Base-by-base conservation (phyloP, 345 rosid species). In the Abelmoschus esculentus region DNA sequence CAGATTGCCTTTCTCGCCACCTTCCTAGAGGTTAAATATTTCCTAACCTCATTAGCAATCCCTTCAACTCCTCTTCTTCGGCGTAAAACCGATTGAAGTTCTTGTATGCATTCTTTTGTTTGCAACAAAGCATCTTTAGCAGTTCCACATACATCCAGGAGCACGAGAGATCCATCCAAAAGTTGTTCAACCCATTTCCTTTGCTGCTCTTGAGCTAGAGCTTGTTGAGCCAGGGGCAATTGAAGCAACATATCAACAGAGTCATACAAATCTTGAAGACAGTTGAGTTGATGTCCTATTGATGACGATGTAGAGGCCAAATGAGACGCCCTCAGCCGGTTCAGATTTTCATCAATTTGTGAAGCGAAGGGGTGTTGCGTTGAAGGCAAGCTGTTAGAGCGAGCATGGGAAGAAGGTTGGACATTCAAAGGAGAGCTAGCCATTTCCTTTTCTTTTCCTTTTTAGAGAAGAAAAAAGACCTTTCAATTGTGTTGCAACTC, bases 111-210 rank as follows among this genome's bases (percentile, higher is more conserved):
- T 7, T 38, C 42, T 15, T 46, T 46, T 10, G 13, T 46, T 46
- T 46, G 50, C 50, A 3, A 11, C 50, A 46, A 46, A 8, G 42
- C 42, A 6, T 38, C 42, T 38, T 38, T 38, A 38, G 9, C 42
- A 1, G 42, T 38, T 38, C 42, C 42, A 56, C 58, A 54, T 6
- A 50, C 54, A 15, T 50, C 18, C 0, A 80, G 71, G 44, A 77
- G 46, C 72, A 63, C 71, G 6, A 80, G 70, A 53, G 75, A 74
- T 58, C 79, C 73, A 40, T 79, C 70, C 65, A 76, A 29, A 11
- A 72, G 53, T 66, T 71, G 75, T 7, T 78, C 75, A 19, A 69
- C 31, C 36, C 22, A 32, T 36, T 53, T 7, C 17, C 47, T 53
- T n/a, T 54, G 38, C 36, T 47, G 70, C 57, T 73, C 77, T 34